Percentiles rank a stretch among this genome's conserved stretches.
These are phyloP conservation scores for Gracilaria domingensis DNA, from an alignment of 23 red algal genomes.

Conservation along the genomic window DNA sequence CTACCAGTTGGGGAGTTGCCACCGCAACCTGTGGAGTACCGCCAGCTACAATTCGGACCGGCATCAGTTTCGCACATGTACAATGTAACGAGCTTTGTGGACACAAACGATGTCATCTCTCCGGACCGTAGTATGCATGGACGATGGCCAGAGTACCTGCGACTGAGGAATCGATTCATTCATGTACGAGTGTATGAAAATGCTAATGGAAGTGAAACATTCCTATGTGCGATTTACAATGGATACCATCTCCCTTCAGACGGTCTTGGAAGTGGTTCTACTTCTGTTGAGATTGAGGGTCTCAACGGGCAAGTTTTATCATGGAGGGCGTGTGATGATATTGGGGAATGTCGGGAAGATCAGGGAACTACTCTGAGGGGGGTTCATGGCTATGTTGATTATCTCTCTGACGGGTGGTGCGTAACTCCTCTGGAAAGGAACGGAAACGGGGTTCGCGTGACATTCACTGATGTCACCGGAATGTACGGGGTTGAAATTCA, in stretches of 20 bases:
- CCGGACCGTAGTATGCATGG: conserved; percentile 25
- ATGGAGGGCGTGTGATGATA: conserved; percentile 50
- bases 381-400: background rate
- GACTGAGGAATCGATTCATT: conserved; percentile 30
- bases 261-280: background rate
- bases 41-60: conserved; percentile 44
- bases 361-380: background rate
- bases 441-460: conserved; percentile 34
- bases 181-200: conserved; percentile 43
- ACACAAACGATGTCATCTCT: background rate
- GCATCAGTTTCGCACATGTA: conserved; percentile 16
- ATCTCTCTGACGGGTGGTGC: conserved; percentile 50
- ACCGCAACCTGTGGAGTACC: conserved; percentile 6
- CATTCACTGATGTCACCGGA: conserved; percentile 18
- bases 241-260: conserved; percentile 26
- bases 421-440: conserved; percentile 37
- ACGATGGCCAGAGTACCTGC: conserved; percentile 7
- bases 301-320: background rate
- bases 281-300: conserved; percentile 19
- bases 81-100: conserved; percentile 10
- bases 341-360: conserved; percentile 22
- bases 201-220: conserved; percentile 10
- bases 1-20: background rate
- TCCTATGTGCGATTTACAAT: conserved; percentile 51
- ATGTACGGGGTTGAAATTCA: conserved; percentile 47